Evolutionary conservation across 371 early-diverging fungal genomes (phyloP), one percentile per base, ranked within the genome.

Genomic region (Batkoa obscura): DNA sequence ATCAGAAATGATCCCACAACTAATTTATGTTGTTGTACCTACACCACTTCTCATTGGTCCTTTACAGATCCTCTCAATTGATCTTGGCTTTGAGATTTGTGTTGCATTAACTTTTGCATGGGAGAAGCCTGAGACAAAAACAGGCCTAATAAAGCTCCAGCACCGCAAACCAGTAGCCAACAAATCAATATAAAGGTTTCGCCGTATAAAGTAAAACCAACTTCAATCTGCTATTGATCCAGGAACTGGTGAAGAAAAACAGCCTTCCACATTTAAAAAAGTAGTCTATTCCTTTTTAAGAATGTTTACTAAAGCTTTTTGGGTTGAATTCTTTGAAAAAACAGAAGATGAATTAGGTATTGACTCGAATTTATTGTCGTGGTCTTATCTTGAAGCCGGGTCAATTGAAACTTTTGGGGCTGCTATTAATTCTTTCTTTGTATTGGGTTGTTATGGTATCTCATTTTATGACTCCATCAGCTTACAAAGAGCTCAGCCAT

Each of bases 21-120:
- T 94, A 63, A 66, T 91, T 37, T 89, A 79, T 62, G 79, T 89
- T 51, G 68, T 87, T 50, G 84, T 90, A 0, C 90, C 92, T n/a
- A 63, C 94, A 38, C 94, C 97, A 8, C 65, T 86, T 30, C 83
- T 91, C 33, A 63, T 95, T 48, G 69, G 75, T 3, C 72, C 94
- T 50, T 77, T 96, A 60, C 73, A 84, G 58, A 91, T 96, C 55
- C 63, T 96, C 58, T 77, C 88, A 6, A 80, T 91, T 43, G 94
- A 96, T 76, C 77, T 95, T 39, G 91, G 93, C 8, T 92, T 89
- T 64, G 97, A 95, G 67, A 58, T 95, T 58, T 72, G 85, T 61
- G 71, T 79, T 23, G 89, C 94, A 6, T 69, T 94, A 35, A 73
- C 86, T 8, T 94, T 79, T 69, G 95, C 97, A n/a, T 96, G 79